phyloP scores from a whole-genome alignment of 331 rosid genomes.

The Dryas integrifolia region DNA sequence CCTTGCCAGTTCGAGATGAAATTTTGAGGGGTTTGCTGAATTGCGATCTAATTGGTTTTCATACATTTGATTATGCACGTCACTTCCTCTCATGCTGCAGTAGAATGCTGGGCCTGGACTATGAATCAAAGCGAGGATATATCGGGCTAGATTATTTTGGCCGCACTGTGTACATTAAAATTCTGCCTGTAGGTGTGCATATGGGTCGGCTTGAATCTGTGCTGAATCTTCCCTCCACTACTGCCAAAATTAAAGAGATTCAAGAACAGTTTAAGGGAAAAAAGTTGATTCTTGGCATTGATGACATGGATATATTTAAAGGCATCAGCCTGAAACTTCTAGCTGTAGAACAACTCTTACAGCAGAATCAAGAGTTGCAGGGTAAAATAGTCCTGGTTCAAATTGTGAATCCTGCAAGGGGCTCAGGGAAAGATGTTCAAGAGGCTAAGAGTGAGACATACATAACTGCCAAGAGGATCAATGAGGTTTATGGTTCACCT shows the following conservation, averaged over 20 bases:
- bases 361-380: conserved; percentile 62
- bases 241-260: conserved; percentile 70
- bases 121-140: conserved; percentile 95
- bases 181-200: conserved; percentile 91
- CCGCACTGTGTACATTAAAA: conserved; percentile 86
- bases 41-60: conserved; percentile 90
- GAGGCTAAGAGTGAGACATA: conserved; percentile 88
- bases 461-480: conserved; percentile 70
- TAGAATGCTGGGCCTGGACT: conserved; percentile 95
- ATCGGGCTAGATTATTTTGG: conserved; percentile 95
- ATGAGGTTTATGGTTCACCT: conserved; percentile 59
- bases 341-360: conserved; percentile 87
- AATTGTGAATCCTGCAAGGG: conserved; percentile 97
- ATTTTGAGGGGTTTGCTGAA: conserved; percentile 84
- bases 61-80: conserved; percentile 96
- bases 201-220: conserved; percentile 92
- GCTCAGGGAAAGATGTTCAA: conserved; percentile 86
- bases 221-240: conserved; percentile 65
- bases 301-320: conserved; percentile 97
- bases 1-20: conserved; percentile 91
- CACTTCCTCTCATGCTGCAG: conserved; percentile 99
- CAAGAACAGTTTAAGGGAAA: conserved; percentile 70
- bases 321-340: conserved; percentile 90
- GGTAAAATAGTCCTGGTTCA: conserved; percentile 81
- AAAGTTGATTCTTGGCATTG: conserved; percentile 85